Base-by-base conservation (phyloP, 1,284 basidiomycete genomes). In the Cerrena zonata region DNA sequence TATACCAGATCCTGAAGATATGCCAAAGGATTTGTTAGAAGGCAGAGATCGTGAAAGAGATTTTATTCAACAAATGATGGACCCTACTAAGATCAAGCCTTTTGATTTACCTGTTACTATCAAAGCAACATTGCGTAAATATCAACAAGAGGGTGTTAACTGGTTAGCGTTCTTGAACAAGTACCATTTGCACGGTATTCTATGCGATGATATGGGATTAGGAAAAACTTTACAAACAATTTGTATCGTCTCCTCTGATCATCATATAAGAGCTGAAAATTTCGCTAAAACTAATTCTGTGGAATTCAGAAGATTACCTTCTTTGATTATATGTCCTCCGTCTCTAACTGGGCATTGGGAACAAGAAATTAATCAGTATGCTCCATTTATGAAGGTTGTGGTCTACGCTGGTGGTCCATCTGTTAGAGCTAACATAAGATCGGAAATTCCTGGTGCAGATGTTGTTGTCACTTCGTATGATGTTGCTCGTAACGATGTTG, bases 131-230 rank as follows among this genome's bases (percentile, higher is more conserved):
- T 75, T 99, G 45, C 86, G 96, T 52, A 93, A 94, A 67, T 99
- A 99, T 65, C 96, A 99, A 68, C 90, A 92, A 66, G 96, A 99
- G 55, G 96, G 96, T 41, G 91, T 99, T 59, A 98, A 94, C 67
- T 99, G 96, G 96, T 77, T 99, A 43, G 96, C 96, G 0, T 99
- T 99, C 75, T 77, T 99, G 40, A 90, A 93, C 25, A 92, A 95
- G 67, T 98, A 95, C 64, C 96, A 99, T 66, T 72, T 99, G 4
- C 96, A 99, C 67, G 96, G 96, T 21, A 93, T 99, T 59, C 83
- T 99, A 25, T 99, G 96, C 66, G 96, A 99, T 66, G 91, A 98
- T 64, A 99, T 99, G 95, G 96, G 96, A 56, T 82, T 99, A 5
- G 96, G 96, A 24, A 99, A 99, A 74, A 98, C 94, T 1, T 72